Conservation (phyloP, 129 eudicot species). For the Glebionis coronaria region DNA sequence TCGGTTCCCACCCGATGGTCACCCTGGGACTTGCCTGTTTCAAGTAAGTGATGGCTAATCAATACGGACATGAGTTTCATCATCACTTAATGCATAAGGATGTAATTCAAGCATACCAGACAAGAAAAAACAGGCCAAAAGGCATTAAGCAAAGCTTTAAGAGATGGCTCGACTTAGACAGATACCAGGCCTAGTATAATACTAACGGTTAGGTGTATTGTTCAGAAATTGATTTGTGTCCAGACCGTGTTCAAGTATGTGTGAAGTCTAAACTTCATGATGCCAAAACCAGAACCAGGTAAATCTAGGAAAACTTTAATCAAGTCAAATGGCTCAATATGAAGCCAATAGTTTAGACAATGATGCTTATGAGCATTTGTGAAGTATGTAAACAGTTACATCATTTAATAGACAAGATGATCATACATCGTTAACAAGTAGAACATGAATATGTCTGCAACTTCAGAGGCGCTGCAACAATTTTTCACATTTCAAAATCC, state of each 20-base stretch:
- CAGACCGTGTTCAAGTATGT: too few relatives aligned
- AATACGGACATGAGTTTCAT: too few relatives aligned
- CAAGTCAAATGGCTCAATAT: constrained; percentile 32
- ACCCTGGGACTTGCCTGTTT: too few relatives aligned
- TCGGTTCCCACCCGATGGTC: too few relatives aligned
- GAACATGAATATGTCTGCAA: constrained; percentile 10
- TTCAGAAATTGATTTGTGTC: not conserved
- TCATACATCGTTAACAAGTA: constrained; percentile 15
- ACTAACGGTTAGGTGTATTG: too few relatives aligned
- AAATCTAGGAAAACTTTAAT: constrained; percentile 11
- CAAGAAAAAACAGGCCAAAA: too few relatives aligned
- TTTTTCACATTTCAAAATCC: constrained; percentile 76
- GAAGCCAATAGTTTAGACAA: constrained; percentile 27
- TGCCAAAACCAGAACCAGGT: not conserved
- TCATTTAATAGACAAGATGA: constrained; percentile 13
- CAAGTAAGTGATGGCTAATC: too few relatives aligned
- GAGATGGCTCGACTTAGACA: too few relatives aligned
- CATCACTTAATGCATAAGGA: too few relatives aligned
- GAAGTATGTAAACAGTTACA: constrained; percentile 20
- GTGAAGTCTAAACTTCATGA: not conserved
- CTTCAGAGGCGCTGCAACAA: constrained; percentile 8
- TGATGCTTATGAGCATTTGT: constrained; percentile 24
- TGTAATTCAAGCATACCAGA: too few relatives aligned
- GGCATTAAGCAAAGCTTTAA: too few relatives aligned
- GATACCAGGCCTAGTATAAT: too few relatives aligned